Percentiles rank a stretch among this genome's conserved stretches.
phyloP scores from a whole-genome alignment of 495 filamentous ascomycete species.

The Neohortaea acidophila region DNA sequence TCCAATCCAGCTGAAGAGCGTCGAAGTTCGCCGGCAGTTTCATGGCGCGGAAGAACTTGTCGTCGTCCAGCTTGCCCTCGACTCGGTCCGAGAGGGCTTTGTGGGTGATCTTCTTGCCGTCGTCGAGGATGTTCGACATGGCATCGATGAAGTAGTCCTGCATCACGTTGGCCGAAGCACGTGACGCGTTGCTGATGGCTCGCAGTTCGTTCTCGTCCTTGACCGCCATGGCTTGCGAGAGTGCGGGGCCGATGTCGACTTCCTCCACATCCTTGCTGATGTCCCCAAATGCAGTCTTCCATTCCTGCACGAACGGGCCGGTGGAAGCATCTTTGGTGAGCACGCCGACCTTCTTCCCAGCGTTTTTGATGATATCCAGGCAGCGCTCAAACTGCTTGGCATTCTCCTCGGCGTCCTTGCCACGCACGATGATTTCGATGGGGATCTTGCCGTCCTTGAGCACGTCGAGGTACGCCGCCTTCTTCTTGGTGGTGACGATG shows the following conservation, averaged over 20 bases:
- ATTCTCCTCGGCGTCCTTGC: slow-evolving; percentile 81
- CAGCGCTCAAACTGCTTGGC: slow-evolving; percentile 72
- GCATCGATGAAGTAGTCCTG: slow-evolving; percentile 91
- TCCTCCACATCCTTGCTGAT: slow-evolving; percentile 74
- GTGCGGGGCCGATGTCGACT: slow-evolving; percentile 65
- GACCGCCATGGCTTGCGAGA: slow-evolving; percentile 74
- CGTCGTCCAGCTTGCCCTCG: slow-evolving; percentile 76
- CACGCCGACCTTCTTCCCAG: slow-evolving; percentile 81
- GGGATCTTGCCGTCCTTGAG: slow-evolving; percentile 73
- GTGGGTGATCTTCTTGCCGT: slow-evolving; percentile 92
- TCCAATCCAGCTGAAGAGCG: slow-evolving; percentile 83
- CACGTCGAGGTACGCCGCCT: slow-evolving; percentile 88
- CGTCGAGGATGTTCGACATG: slow-evolving; percentile 88
- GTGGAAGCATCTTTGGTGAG: slow-evolving; percentile 66
- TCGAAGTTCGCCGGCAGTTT: slow-evolving; percentile 82
- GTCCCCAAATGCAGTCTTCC: slow-evolving; percentile 65
- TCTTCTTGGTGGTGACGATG: slow-evolving; percentile 90
- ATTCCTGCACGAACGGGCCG: slow-evolving; percentile 89
- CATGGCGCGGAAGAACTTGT: slow-evolving; percentile 78
- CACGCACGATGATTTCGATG: slow-evolving; percentile 73
- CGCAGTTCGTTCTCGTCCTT: slow-evolving; percentile 95
- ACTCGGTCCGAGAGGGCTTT: slow-evolving; percentile 68
- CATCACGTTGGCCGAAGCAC: slow-evolving; percentile 82
- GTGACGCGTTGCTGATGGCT: slow-evolving; percentile 79
- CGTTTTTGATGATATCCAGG: slow-evolving; percentile 65